Evolutionary conservation across 495 filamentous ascomycete genomes (phyloP).

Genomic region (Apiosordaria backusii): DNA sequence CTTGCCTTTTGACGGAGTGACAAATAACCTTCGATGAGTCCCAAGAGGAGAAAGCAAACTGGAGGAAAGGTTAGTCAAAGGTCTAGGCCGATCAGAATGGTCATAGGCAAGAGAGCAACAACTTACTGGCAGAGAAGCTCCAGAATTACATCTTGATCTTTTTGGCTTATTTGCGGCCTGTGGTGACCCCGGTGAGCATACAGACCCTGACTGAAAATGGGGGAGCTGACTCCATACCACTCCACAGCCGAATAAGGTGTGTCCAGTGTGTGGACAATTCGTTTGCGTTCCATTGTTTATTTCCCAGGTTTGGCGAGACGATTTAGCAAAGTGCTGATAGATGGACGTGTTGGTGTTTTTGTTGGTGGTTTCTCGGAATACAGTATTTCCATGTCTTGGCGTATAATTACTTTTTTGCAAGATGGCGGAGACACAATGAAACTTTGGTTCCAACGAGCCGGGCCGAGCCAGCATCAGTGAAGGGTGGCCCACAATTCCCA

Average conservation of each 20-base stretch:
- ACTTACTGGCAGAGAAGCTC: constrained; percentile 55
- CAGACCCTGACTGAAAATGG: not conserved
- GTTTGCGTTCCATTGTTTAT: constrained; percentile 30
- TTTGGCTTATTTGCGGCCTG: constrained; percentile 48
- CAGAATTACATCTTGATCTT: constrained; percentile 52
- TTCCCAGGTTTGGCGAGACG: not conserved
- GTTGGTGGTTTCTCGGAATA: not conserved
- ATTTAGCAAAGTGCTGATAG: not conserved
- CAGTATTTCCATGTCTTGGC: not conserved
- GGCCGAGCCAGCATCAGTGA: not conserved
- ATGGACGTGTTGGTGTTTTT: not conserved
- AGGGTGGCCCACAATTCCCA: not conserved
- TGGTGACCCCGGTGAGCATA: not conserved
- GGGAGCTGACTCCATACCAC: constrained; percentile 21
- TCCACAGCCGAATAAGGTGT: constrained; percentile 30
- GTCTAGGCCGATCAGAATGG: constrained; percentile 4
- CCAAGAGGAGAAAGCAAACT: constrained; percentile 59
- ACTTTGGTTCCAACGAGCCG: not conserved
- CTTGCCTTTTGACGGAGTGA: constrained; percentile 48
- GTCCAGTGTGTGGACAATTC: constrained; percentile 31
- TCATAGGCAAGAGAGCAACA: not conserved
- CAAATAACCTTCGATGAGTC: constrained; percentile 45
- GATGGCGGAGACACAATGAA: not conserved
- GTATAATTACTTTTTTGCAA: not conserved
- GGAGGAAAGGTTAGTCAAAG: not conserved